phyloP scores from a whole-genome alignment of 257 asterid genomes.

The Penstemon newberryi region DNA sequence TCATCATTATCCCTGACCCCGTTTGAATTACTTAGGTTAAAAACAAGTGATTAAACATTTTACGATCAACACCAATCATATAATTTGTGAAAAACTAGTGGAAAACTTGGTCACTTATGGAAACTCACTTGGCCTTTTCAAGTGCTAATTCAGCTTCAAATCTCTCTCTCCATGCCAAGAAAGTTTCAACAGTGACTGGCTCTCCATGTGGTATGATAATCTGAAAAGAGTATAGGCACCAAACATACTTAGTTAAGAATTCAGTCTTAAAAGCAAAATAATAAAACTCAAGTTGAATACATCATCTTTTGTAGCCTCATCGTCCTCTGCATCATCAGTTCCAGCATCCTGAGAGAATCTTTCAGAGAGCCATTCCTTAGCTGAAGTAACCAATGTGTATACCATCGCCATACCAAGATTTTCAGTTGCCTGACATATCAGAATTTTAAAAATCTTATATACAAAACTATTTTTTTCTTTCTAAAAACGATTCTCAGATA shows the following conservation, averaged over 20 bases:
- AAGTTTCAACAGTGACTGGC: conserved; percentile 87
- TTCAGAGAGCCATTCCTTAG: conserved; percentile 96
- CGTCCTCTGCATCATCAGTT: conserved; percentile 52
- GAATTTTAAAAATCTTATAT: conserved; percentile 16
- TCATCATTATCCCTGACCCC: conserved; percentile 15
- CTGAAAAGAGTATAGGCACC: conserved; percentile 49
- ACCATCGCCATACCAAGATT: conserved; percentile 98
- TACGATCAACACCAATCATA: background rate
- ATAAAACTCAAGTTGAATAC: conserved; percentile 34
- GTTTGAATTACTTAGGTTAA: conserved; percentile 7
- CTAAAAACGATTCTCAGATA: background rate
- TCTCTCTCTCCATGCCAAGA: conserved; percentile 98
- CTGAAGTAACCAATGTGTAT: conserved; percentile 86
- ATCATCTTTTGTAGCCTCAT: conserved; percentile 74
- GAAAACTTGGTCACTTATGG: conserved; percentile 20
- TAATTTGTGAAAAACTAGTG: background rate
- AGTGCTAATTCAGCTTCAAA: conserved; percentile 98
- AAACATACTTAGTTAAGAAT: conserved; percentile 26
- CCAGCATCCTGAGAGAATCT: conserved; percentile 70
- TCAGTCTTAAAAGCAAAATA: conserved; percentile 2
- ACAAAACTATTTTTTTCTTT: no score
- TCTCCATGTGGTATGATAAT: conserved; percentile 94
- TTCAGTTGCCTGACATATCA: conserved; percentile 64
- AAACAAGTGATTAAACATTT: background rate
- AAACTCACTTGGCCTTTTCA: conserved; percentile 93